These are phyloP conservation scores for Penicillium hordei DNA, from an alignment of 2,329 filamentous ascomycete species.

Conservation along the genomic window DNA sequence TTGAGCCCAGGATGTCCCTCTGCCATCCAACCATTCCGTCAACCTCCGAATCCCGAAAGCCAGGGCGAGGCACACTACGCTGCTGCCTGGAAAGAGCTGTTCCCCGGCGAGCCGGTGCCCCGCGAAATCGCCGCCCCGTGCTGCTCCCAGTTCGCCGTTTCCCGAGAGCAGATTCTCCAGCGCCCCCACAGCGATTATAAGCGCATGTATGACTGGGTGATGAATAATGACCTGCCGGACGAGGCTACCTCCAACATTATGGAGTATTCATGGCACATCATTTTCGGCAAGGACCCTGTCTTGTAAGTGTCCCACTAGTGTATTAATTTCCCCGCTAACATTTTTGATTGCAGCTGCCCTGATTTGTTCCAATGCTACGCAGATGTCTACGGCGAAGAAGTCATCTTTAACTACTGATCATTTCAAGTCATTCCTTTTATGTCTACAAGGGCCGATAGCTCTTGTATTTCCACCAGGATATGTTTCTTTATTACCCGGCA, in stretches of 20 bases:
- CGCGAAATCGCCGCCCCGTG: slow-evolving; percentile 55
- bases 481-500: background rate
- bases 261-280: slow-evolving; percentile 65
- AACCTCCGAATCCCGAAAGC: slow-evolving; percentile 23
- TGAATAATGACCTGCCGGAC: slow-evolving; percentile 54
- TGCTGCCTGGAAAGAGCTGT: slow-evolving; percentile 27
- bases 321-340: slow-evolving; percentile 6
- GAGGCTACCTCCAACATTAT: slow-evolving; percentile 57
- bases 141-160: slow-evolving; percentile 64
- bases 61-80: slow-evolving; percentile 34
- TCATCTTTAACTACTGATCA: slow-evolving; percentile 13
- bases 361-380: slow-evolving; percentile 27
- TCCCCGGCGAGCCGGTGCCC: slow-evolving; percentile 41
- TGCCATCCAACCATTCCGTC: slow-evolving; percentile 27
- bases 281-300: slow-evolving; percentile 42
- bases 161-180: slow-evolving; percentile 50
- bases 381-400: slow-evolving; percentile 28
- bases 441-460: background rate
- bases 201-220: slow-evolving; percentile 58
- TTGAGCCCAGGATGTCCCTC: slow-evolving; percentile 36
- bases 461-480: slow-evolving; percentile 1
- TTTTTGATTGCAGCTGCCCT: slow-evolving; percentile 20
- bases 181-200: slow-evolving; percentile 54
- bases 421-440: background rate
- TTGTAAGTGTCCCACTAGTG: slow-evolving; percentile 28